Percentiles rank a stretch among this genome's conserved stretches.
phyloP scores from a whole-genome alignment of 139 green algal species.

The Diplosphaera chodatii region DNA sequence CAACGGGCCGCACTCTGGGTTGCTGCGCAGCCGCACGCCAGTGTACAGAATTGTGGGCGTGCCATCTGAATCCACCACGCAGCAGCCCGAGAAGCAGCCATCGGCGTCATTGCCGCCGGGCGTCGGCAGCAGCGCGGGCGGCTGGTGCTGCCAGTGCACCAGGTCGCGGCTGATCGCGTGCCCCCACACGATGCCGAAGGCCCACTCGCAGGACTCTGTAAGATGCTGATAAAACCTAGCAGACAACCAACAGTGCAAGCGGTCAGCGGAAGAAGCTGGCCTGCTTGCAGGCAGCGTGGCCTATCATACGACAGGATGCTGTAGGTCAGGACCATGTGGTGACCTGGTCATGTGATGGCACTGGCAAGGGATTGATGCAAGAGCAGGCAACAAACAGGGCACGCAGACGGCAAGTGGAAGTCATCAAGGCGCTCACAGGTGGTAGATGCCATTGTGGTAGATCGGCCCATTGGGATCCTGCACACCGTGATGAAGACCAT shows the following conservation, averaged over 20 bases:
- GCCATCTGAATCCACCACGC: constrained; percentile 42
- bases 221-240: constrained; percentile 78
- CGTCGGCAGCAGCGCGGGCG: constrained; percentile 63
- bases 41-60: constrained; percentile 63
- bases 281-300: no score
- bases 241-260: not conserved
- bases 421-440: constrained; percentile 22
- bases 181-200: constrained; percentile 79
- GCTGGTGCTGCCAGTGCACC: constrained; percentile 64
- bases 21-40: constrained; percentile 63
- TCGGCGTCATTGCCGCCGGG: constrained; percentile 61
- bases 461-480: constrained; percentile 27
- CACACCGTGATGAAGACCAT: no score
- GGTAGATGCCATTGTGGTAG: constrained; percentile 22
- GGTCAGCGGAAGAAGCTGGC: not conserved
- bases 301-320: no score
- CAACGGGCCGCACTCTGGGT: constrained; percentile 24
- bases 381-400: not conserved
- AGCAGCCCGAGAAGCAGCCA: constrained; percentile 78
- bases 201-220: constrained; percentile 60
- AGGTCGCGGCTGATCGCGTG: constrained; percentile 58
- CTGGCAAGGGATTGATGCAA: no score
- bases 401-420: no score
- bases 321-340: no score
- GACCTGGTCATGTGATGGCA: no score